Base-by-base conservation (phyloP, 225 moss, liverwort and hornwort species). In the Antitrichia curtipendula region DNA sequence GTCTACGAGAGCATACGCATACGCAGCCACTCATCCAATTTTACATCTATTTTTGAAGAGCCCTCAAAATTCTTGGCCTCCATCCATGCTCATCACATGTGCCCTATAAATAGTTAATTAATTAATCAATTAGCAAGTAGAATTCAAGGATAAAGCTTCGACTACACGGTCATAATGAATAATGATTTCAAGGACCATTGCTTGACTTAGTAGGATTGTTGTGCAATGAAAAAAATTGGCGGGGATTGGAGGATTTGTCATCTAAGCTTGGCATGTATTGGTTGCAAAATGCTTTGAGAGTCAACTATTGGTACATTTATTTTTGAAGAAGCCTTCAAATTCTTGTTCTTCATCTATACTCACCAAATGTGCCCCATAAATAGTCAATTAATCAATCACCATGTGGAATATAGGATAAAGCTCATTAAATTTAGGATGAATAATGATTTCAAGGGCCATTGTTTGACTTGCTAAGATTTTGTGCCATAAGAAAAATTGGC, bases 11-110 rank as follows among this genome's bases (percentile, higher is more conserved):
- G 3, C 49, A 49, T 10, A 12, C 10, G 49, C 49, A 49, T 0
- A 1, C 4, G 8, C 0, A 25, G 0, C 1, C 10, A 29, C 6
- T 45, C 0, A 0, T 40, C 3, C 0, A 58, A 2, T 15, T 17
- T 72, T 47, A 18, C 18, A 47, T 47, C 6, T 43, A 43, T 43
- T 71, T 43, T 43, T 70, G 8, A 70, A 68, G 21, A 66, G 12
- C 12, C 38, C 4, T 68, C 5, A 2, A 38, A 38, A 23, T 38
- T 38, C 13, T 68, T 38, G 23, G 7, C 7, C 4, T 1, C 38
- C 7, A 68, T 13, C 7, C 7, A 45, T 45, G 45, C 45, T 45
- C 45, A 45, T 8, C 45, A 45, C 6, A 45, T 45, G 45, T 45
- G 45, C 45, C 45, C 45, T 45, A 45, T 45, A 8, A 45, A 45